Base-by-base conservation (phyloP, 495 filamentous ascomycete species). In the Aspergillus homomorphus region DNA sequence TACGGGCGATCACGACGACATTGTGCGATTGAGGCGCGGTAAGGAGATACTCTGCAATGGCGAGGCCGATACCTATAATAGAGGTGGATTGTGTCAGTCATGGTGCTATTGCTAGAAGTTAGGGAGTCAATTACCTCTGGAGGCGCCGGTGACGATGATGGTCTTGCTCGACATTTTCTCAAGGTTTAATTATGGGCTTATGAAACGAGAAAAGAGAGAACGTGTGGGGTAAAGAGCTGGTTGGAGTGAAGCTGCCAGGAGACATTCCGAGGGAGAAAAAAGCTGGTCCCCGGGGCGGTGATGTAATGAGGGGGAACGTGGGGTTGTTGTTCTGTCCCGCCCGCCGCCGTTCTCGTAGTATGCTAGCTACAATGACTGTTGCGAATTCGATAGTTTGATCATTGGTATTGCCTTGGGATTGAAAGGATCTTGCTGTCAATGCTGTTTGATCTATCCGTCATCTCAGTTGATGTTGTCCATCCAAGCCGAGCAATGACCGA, bases 1-100 rank as follows among this genome's bases (percentile, higher is more conserved):
- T 89, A 56, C 94, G 86, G 15, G 94, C 88, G 26, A 93, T 77
- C 5, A 90, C 76, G 43, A 96, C 83, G 19, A 96, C 79, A 48
- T 88, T 89, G 75, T 90, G 84, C 0, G 77, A 75, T 54, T 75
- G 69, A 6, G 73, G 66, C 10, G 80, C 69, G n/a, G 77, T 61
- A 53, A 97, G 82, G 33, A 98, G 83, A 64, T 84, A 81, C 61
- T 88, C 77, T 26, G 89, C 81, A 23, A 93, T 83, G 10, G 90
- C 90, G 21, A 89, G 82, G 49, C 94, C 94, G 59, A 98, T 89
- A 38, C 94, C 93, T 78, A 53, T n/a, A n/a, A 42, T 49, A 19
- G 21, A 42, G 58, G 5, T 60, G 14, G n/a, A 55, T 23, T 48
- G 23, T 57, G 23, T 57, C 12, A 50, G 30, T 56, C 7, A 26